Evolutionary conservation across 2,329 filamentous ascomycete genomes (phyloP).

Genomic region (Waltergamsia citrina): DNA sequence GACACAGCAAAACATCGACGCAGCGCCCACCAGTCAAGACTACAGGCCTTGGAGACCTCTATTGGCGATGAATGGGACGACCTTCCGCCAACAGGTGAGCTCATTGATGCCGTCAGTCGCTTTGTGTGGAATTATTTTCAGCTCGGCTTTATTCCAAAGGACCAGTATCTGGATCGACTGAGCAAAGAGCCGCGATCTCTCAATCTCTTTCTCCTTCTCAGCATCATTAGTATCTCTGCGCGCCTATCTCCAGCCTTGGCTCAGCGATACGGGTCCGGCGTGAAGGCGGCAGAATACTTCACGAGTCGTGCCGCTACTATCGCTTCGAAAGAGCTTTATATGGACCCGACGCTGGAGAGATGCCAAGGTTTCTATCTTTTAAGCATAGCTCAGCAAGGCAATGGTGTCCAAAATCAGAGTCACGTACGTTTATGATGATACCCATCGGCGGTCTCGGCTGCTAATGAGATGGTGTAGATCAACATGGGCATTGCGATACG

Average conservation of each 20-base stretch:
- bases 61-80: slow-evolving; percentile 34
- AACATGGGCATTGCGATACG: slow-evolving; percentile 47
- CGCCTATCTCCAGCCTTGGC: slow-evolving; percentile 40
- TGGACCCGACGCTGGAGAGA: slow-evolving; percentile 40
- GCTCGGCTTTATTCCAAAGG: slow-evolving; percentile 48
- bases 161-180: slow-evolving; percentile 37
- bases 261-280: slow-evolving; percentile 37
- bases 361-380: slow-evolving; percentile 51
- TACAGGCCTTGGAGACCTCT: too few relatives aligned
- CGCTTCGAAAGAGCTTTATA: slow-evolving; percentile 40
- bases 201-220: slow-evolving; percentile 43
- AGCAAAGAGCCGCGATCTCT: slow-evolving; percentile 34
- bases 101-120: slow-evolving; percentile 41
- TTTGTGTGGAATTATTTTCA: slow-evolving; percentile 50
- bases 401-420: slow-evolving; percentile 41
- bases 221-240: slow-evolving; percentile 47
- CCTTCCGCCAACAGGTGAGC: slow-evolving; percentile 36
- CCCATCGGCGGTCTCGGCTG: too few relatives aligned
- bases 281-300: slow-evolving; percentile 42
- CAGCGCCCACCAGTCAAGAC: background rate
- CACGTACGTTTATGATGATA: slow-evolving; percentile 37
- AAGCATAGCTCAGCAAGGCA: slow-evolving; percentile 49
- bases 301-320: slow-evolving; percentile 39
- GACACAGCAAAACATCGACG: background rate
- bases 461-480: slow-evolving; percentile 23